phyloP scores from a whole-genome alignment of 495 filamentous ascomycete species.

The Apiosordaria backusii region DNA sequence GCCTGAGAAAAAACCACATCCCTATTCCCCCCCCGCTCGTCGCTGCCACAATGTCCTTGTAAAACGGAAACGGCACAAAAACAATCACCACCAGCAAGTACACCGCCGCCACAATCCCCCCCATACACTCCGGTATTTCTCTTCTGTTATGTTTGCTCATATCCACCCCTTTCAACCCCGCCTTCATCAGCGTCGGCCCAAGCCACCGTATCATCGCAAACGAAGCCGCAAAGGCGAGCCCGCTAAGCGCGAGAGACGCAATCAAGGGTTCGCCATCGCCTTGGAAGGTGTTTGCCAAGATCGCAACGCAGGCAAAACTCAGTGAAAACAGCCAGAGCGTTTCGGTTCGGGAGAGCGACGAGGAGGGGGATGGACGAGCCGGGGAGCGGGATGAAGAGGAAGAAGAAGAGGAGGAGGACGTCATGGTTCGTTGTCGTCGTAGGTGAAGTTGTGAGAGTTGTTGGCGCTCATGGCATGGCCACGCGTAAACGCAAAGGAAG shows the following conservation, averaged over 20 bases:
- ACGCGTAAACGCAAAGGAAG: background rate
- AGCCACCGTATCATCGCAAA: conserved; percentile 92
- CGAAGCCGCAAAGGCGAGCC: conserved; percentile 72
- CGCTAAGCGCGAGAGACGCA: conserved; percentile 81
- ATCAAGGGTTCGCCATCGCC: conserved; percentile 83
- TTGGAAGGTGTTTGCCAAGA: conserved; percentile 76
- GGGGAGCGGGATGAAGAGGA: conserved; percentile 1
- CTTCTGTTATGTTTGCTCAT: conserved; percentile 70
- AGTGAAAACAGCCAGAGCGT: conserved; percentile 66
- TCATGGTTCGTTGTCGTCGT: conserved; percentile 13
- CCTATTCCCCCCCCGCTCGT: conserved; percentile 91
- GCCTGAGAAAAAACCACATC: conserved; percentile 69
- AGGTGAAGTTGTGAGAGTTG: background rate
- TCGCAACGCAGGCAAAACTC: conserved; percentile 62
- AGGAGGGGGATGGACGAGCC: conserved; percentile 8
- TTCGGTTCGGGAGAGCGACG: conserved; percentile 63
- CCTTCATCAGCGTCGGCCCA: conserved; percentile 82
- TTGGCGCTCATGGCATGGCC: conserved; percentile 1
- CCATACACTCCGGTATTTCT: conserved; percentile 93
- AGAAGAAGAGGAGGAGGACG: conserved; percentile 6
- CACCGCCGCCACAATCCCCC: conserved; percentile 87
- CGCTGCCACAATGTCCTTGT: conserved; percentile 94
- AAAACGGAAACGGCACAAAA: conserved; percentile 96
- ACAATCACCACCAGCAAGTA: conserved; percentile 82
- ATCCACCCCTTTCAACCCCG: conserved; percentile 87